These are phyloP conservation scores for Podaxis carcinomalis DNA, from an alignment of 768 basidiomycete genomes.

Conservation along the genomic window DNA sequence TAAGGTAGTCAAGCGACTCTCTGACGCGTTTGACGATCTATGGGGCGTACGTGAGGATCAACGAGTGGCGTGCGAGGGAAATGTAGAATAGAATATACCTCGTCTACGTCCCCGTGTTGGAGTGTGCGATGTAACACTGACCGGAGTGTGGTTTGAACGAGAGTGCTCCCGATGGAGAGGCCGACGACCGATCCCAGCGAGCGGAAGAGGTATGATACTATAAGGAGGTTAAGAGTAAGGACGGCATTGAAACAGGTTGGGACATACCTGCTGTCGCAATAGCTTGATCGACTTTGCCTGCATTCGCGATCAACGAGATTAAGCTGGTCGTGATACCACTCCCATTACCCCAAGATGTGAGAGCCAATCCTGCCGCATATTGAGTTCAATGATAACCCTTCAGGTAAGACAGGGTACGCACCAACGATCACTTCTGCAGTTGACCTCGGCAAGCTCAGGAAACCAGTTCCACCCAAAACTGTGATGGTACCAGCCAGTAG, in stretches of 20 bases:
- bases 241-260: neutral
- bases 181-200: slow-evolving; percentile 58
- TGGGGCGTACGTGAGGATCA: neutral
- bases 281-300: slow-evolving; percentile 56
- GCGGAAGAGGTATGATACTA: slow-evolving; percentile 65
- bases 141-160: slow-evolving; percentile 51
- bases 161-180: slow-evolving; percentile 49
- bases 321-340: slow-evolving; percentile 52
- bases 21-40: slow-evolving; percentile 48
- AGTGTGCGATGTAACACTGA: slow-evolving; percentile 36
- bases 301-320: slow-evolving; percentile 60
- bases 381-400: neutral
- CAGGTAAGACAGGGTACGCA: slow-evolving; percentile 18
- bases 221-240: neutral
- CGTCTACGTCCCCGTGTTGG: slow-evolving; percentile 43
- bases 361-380: neutral
- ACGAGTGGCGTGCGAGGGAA: neutral
- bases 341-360: slow-evolving; percentile 22
- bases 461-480: slow-evolving; percentile 34
- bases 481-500: slow-evolving; percentile 33
- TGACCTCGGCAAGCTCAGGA: slow-evolving; percentile 25
- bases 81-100: slow-evolving; percentile 31
- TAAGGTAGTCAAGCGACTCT: slow-evolving; percentile 44
- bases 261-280: slow-evolving; percentile 56
- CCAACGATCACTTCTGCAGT: slow-evolving; percentile 36